Evolutionary conservation across 2,329 filamentous ascomycete genomes (phyloP).

Genomic region (Cladosporium sp.): DNA sequence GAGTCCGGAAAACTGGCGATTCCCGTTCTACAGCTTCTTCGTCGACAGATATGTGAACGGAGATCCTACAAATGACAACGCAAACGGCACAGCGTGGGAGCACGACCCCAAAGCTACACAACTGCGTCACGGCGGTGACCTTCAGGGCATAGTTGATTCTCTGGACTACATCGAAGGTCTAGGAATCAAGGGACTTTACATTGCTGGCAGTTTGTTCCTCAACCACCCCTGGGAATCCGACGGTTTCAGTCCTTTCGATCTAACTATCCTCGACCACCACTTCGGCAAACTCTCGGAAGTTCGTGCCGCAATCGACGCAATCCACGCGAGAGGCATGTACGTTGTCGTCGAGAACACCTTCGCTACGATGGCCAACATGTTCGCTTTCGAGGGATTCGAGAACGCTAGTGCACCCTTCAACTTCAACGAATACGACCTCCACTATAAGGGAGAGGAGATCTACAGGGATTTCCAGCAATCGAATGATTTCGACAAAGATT

Average conservation of each 20-base stretch:
- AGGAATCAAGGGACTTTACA: constrained; percentile 63
- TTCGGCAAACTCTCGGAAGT: constrained; percentile 62
- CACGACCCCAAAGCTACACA: constrained; percentile 63
- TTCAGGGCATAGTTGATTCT: constrained; percentile 59
- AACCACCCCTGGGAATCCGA: constrained; percentile 67
- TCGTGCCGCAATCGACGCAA: constrained; percentile 59
- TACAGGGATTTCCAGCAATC: constrained; percentile 62
- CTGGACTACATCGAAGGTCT: constrained; percentile 67
- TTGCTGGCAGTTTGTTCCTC: constrained; percentile 65
- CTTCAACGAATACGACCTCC: constrained; percentile 57
- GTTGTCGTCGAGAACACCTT: constrained; percentile 68
- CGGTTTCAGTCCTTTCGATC: constrained; percentile 59
- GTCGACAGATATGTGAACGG: constrained; percentile 67
- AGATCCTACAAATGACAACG: constrained; percentile 64
- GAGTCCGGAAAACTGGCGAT: constrained; percentile 64
- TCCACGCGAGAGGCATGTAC: constrained; percentile 66
- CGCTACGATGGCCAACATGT: constrained; percentile 64
- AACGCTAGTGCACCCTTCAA: constrained; percentile 61
- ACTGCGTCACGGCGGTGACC: constrained; percentile 65
- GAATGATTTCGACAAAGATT: constrained; percentile 54
- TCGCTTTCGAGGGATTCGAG: constrained; percentile 63
- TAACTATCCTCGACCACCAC: constrained; percentile 65
- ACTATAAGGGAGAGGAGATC: constrained; percentile 57
- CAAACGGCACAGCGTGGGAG: constrained; percentile 62
- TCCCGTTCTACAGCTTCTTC: constrained; percentile 67